Conservation (phyloP, 495 filamentous ascomycete species). For the Aspergillus bertholletiae region DNA sequence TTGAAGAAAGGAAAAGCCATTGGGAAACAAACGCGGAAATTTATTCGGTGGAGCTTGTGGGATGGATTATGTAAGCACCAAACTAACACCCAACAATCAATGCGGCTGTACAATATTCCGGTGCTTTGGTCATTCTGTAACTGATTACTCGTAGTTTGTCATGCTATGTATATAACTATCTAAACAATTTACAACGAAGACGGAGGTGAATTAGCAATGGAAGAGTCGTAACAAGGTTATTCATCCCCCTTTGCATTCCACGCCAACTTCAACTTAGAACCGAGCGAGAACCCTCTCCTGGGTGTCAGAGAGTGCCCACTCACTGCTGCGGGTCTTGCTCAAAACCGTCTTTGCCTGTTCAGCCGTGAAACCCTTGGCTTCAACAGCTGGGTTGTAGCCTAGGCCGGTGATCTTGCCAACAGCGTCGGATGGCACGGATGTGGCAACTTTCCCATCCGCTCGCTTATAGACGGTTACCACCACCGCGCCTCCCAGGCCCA, state of each 20-base stretch:
- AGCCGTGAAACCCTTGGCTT: slow-evolving; percentile 79
- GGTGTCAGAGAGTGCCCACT: slow-evolving; percentile 73
- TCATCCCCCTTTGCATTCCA: too few species aligned
- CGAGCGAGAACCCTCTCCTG: slow-evolving; percentile 66
- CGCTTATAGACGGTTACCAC: slow-evolving; percentile 89
- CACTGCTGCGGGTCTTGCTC: slow-evolving; percentile 63
- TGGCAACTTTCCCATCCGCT: slow-evolving; percentile 68
- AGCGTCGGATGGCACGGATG: slow-evolving; percentile 49
- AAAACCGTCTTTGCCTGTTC: slow-evolving; percentile 68
- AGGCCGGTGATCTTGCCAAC: slow-evolving; percentile 63
- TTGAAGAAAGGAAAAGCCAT: slow-evolving; percentile 22
- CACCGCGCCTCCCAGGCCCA: slow-evolving; percentile 87
- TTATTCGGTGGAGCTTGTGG: slow-evolving; percentile 13
- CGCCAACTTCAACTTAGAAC: slow-evolving; percentile 36
- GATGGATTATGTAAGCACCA: slow-evolving; percentile 12
- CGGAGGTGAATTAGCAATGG: neutral
- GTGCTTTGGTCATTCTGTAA: neutral
- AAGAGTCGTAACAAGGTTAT: neutral
- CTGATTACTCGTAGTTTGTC: neutral
- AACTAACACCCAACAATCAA: too few species aligned
- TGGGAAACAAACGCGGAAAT: slow-evolving; percentile 13
- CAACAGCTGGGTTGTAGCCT: slow-evolving; percentile 91
- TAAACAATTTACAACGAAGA: neutral
- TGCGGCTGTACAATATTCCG: neutral
- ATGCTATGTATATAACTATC: too few species aligned